A percentile compares a stretch with the other conserved stretches of the same genome.
Conservation (phyloP, 2,329 filamentous ascomycete genomes). For the Trichoderma citrinoviride region DNA sequence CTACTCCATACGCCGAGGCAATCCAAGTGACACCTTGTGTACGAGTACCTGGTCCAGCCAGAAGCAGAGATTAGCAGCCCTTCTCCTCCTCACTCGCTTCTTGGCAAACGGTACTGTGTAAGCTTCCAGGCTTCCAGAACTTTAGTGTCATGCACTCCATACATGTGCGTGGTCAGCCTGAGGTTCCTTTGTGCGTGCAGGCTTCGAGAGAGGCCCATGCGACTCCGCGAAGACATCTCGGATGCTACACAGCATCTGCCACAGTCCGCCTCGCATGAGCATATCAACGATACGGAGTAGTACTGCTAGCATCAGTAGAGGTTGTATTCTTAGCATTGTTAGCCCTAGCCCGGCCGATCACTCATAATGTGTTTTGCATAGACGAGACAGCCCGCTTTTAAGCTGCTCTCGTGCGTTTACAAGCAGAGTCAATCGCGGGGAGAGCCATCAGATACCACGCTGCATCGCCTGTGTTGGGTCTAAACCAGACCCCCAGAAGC, state of each 20-base stretch:
- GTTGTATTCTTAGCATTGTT: too few species aligned
- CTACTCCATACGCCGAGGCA: not conserved
- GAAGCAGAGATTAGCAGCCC: not conserved
- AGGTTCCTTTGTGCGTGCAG: not conserved
- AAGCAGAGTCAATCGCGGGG: not conserved
- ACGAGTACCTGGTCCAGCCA: not conserved
- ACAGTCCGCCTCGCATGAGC: not conserved
- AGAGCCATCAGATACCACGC: conserved; percentile 6
- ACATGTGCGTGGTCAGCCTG: not conserved
- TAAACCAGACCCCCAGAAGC: not conserved
- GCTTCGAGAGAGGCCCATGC: not conserved
- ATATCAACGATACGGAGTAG: not conserved
- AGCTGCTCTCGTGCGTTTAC: not conserved
- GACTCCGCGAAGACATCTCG: not conserved
- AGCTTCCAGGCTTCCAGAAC: not conserved
- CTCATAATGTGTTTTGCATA: not conserved
- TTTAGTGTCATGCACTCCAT: not conserved
- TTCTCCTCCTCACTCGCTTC: not conserved
- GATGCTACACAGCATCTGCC: not conserved
- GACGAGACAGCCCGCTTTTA: not conserved
- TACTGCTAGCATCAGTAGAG: not conserved
- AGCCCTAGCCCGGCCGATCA: not conserved
- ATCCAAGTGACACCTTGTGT: not conserved
- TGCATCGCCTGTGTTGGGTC: not conserved
- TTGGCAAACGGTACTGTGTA: not conserved